These are phyloP conservation scores for Karstenula rhodostoma DNA, from an alignment of 2,329 filamentous ascomycete species.

Conservation along the genomic window DNA sequence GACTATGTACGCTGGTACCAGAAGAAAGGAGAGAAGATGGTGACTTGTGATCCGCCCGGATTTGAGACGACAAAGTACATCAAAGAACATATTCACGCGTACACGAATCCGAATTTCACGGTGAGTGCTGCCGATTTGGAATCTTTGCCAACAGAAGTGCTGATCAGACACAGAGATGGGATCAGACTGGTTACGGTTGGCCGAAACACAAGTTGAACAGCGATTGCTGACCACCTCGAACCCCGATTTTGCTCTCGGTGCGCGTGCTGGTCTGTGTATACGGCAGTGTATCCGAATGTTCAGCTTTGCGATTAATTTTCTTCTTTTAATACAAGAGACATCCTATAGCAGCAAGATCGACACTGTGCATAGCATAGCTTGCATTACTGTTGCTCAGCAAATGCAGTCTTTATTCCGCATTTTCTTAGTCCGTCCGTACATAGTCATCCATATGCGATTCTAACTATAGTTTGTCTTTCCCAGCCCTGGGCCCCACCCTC, in stretches of 20 bases:
- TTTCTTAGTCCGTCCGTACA: neutral
- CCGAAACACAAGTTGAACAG: constrained; percentile 56
- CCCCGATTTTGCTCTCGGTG: neutral
- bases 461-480: neutral
- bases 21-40: constrained; percentile 54
- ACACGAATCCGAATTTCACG: constrained; percentile 61
- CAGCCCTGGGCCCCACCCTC: too few species aligned
- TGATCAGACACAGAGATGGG: constrained; percentile 34
- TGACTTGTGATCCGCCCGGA: constrained; percentile 64
- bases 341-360: neutral
- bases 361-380: neutral
- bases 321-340: too few species aligned
- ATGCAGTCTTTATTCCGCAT: neutral
- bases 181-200: constrained; percentile 47
- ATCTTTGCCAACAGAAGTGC: neutral
- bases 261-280: neutral
- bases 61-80: constrained; percentile 63
- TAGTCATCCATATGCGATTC: too few species aligned
- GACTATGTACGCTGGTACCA: constrained; percentile 66
- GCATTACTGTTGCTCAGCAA: neutral
- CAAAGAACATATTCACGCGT: constrained; percentile 56
- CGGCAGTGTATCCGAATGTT: neutral
- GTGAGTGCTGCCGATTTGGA: constrained; percentile 43
- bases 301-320: neutral
- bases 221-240: constrained; percentile 40